Evolutionary conservation across 352 stramenopile genomes (phyloP).

Genomic region (Phytophthora macrochlamydospora): DNA sequence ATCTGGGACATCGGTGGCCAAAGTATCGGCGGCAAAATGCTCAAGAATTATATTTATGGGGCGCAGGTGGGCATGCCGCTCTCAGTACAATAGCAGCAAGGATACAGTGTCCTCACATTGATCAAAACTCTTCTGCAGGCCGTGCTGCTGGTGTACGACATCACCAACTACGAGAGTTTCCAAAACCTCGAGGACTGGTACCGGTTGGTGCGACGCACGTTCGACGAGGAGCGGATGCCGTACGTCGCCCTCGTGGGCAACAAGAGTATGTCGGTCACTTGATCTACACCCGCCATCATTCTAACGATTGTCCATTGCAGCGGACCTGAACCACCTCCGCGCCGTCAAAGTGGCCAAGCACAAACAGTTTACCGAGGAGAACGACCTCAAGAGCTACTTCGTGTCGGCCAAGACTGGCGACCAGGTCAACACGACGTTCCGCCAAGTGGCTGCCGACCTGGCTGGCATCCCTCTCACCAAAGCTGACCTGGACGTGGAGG

Average conservation of each 20-base stretch:
- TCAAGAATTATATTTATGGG: slow-evolving; percentile 95
- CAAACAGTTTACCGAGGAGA: slow-evolving; percentile 94
- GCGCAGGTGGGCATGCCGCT: slow-evolving; percentile 62
- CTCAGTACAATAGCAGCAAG: background rate
- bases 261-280: slow-evolving; percentile 71
- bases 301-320: slow-evolving; percentile 33
- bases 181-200: slow-evolving; percentile 96
- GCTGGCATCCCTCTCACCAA: slow-evolving; percentile 84
- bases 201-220: slow-evolving; percentile 89
- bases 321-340: slow-evolving; percentile 91
- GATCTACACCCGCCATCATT: background rate
- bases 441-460: slow-evolving; percentile 84
- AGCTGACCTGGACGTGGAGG: slow-evolving; percentile 85
- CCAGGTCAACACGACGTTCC: slow-evolving; percentile 88
- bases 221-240: slow-evolving; percentile 84
- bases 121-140: slow-evolving; percentile 37
- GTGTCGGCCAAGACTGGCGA: slow-evolving; percentile 96
- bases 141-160: slow-evolving; percentile 94
- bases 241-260: slow-evolving; percentile 92
- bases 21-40: slow-evolving; percentile 85
- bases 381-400: slow-evolving; percentile 92
- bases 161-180: slow-evolving; percentile 96
- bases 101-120: background rate
- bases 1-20: slow-evolving; percentile 96
- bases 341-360: slow-evolving; percentile 89